Evolutionary conservation across 1,284 basidiomycete species (phyloP), one percentile per base, ranked within the genome.

Genomic region (Fistulina hepatica): DNA sequence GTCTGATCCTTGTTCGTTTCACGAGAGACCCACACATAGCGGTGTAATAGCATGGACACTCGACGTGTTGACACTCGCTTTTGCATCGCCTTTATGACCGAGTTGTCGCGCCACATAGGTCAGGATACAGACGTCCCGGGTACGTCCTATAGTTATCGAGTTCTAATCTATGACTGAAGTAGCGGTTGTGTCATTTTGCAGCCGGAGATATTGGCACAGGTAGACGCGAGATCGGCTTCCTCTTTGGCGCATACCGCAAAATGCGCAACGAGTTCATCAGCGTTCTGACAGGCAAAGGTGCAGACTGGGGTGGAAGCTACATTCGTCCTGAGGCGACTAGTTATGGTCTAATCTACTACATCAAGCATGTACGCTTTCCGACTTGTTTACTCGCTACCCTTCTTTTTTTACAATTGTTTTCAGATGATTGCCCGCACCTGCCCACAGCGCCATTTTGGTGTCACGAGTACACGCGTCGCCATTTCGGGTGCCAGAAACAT

Each of bases 291-390:
- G 83, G 82, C 28, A 86, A 88, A 63, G 82, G 79, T 37, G 60
- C 69, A 47, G 65, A 73, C 58, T 88, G 81, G 74, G 71, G 82
- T 59, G 81, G 80, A 50, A 76, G 73, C 45, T 67, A 67, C 61
- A 81, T 83, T 55, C 72, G 79, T 43, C 77, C 79, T 34, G 77
- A 81, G 55, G 78, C 77, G 20, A 79, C 76, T 33, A 76, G 80
- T 40, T 88, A 77, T 59, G 83, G 83, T 57, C 63, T 83, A 48
- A 76, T 84, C 57, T 86, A 86, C 71, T 86, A 75, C 53, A 76
- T 83, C 48, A 69, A 76, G 48, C 76, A 76, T 57, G 74, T 77
- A 60, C 54, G 75, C 60, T 43, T 37, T 31, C 10, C 15, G 21
- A 16, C 33, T 36, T 15, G 34, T 19, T 36, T 38, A 6, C 33